A percentile compares a stretch with the other conserved stretches of the same genome.
Conservation (phyloP, 2,329 filamentous ascomycete genomes). For the Verticillium isaacii region DNA sequence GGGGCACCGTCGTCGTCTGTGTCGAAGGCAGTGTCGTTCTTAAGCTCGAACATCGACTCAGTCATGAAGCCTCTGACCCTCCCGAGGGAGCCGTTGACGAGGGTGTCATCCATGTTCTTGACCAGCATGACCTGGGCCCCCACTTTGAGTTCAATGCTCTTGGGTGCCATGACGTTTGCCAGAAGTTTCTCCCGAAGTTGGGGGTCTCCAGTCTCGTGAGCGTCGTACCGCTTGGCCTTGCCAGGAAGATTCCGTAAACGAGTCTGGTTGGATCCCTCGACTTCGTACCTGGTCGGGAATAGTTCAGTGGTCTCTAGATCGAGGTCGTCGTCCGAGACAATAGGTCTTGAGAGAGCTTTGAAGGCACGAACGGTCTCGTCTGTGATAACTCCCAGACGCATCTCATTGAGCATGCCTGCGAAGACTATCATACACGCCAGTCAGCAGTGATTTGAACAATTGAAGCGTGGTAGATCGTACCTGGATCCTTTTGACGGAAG, state of each 20-base stretch:
- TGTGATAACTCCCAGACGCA: constrained; percentile 81
- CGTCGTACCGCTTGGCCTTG: constrained; percentile 62
- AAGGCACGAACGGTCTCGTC: constrained; percentile 75
- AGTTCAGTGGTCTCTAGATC: constrained; percentile 70
- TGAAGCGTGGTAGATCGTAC: constrained; percentile 32
- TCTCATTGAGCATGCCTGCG: constrained; percentile 94
- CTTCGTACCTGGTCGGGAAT: constrained; percentile 86
- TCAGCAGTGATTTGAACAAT: background rate
- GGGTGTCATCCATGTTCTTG: constrained; percentile 91
- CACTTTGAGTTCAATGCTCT: constrained; percentile 74
- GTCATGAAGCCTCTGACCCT: constrained; percentile 76
- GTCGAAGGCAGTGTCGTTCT: constrained; percentile 25
- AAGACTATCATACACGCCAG: constrained; percentile 55
- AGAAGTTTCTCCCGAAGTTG: constrained; percentile 71
- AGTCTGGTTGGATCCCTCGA: constrained; percentile 76
- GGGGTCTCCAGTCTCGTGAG: constrained; percentile 71
- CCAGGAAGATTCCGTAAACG: constrained; percentile 71
- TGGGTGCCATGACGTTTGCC: constrained; percentile 89
- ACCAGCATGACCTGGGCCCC: constrained; percentile 99
- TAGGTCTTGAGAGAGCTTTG: constrained; percentile 63
- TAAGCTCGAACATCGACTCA: constrained; percentile 32
- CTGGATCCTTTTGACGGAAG: constrained; percentile 86
- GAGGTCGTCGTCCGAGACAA: constrained; percentile 72
- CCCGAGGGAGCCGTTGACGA: constrained; percentile 92
- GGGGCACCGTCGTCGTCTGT: constrained; percentile 36